phyloP scores from a whole-genome alignment of 176 grass and related monocot genomes.

The Zoysia japonica region DNA sequence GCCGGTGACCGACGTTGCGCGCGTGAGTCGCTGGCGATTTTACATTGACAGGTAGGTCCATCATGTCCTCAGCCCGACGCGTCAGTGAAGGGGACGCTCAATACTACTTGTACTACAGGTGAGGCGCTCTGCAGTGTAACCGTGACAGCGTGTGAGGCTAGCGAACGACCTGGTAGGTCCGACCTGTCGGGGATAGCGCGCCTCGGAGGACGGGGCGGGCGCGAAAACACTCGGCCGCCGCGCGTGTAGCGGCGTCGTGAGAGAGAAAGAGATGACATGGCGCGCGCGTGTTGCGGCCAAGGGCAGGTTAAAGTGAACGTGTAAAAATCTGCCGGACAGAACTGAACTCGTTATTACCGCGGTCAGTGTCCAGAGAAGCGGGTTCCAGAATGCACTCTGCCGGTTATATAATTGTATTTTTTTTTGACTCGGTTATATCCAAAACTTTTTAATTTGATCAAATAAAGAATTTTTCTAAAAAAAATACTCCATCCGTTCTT shows the following conservation, averaged over 20 bases:
- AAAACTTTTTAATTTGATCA: too few species aligned
- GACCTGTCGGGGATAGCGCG: background rate
- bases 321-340: too few species aligned
- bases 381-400: too few species aligned
- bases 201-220: background rate
- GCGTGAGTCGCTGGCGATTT: background rate
- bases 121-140: background rate
- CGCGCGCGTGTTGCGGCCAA: background rate
- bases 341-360: too few species aligned
- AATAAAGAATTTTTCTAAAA: too few species aligned
- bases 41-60: background rate
- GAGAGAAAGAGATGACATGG: too few species aligned
- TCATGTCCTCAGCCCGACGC: accelerated
- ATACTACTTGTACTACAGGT: too few species aligned
- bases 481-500: too few species aligned
- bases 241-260: background rate
- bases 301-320: background rate
- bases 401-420: too few species aligned
- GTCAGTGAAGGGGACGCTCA: background rate
- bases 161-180: background rate
- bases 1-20: background rate
- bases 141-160: background rate
- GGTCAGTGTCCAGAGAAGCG: background rate
- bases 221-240: background rate
- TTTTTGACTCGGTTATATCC: too few species aligned